Evolutionary conservation across 805 yeast species (phyloP), one percentile per base, ranked within the genome.

Genomic region (Hagleromyces aurorensis): DNA sequence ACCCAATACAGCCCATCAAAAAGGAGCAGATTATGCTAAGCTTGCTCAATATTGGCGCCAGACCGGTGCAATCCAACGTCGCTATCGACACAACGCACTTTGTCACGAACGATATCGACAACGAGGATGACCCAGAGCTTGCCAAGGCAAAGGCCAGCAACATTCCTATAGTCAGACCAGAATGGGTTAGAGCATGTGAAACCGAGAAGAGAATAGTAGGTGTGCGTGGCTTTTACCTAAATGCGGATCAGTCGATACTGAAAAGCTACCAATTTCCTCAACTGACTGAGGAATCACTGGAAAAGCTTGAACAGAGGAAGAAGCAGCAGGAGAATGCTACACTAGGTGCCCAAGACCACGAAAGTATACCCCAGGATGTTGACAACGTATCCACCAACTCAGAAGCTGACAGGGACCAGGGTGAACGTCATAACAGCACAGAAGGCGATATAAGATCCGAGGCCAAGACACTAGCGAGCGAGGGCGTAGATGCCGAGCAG

Each of bases 111-210:
- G 57, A 52, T 22, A 14, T 27, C 3, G 57, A 51, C 22, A 43
- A 48, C 26, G 52, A 48, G 7, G 48, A 43, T 18, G 57, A 54
- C 37, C 46, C 39, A 13, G 87, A 83, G 55, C 81, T 72, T 61
- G 66, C 75, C 38, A 78, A 75, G 51, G 98, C 97, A 1, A 67
- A 70, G 38, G 86, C 79, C 30, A 72, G 75, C 62, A 91, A 86
- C 51, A 85, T 91, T 33, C 98, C 98, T 2, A 72, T 91, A 21
- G 87, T 91, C 16, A 72, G 94, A 55, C 97, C 98, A 0, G 96
- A 91, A 54, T 91, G 97, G 97, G 64, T 91, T 34, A 79, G 81
- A 56, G 96, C 96, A 1, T 91, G 97, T 62, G 94, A 83, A 46
- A 56, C 69, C 23, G 96, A 87, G 50, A 73, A 91, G 44, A 64